Percentiles rank a stretch among this genome's conserved stretches.
Conservation (phyloP, 208 protist genomes). For the Crithidia fasciculata region DNA sequence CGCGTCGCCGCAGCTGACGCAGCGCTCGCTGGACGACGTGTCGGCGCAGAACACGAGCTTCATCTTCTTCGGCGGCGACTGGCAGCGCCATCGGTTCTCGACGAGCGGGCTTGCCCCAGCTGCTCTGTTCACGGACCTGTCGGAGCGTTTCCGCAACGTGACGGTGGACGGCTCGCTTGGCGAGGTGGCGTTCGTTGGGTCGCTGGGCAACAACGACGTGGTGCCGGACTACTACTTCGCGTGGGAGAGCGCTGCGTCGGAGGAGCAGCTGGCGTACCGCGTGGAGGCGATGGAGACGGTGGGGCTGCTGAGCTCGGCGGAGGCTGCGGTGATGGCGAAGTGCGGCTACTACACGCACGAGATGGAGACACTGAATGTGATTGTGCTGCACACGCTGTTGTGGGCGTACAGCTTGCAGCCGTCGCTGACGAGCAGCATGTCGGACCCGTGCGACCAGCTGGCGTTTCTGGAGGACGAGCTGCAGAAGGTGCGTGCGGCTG, state of each 20-base stretch:
- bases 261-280: conserved; percentile 32
- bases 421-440: conserved; percentile 36
- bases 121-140: conserved; percentile 23
- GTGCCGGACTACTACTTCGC: conserved; percentile 73
- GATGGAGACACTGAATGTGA: conserved; percentile 37
- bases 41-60: conserved; percentile 34
- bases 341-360: conserved; percentile 74
- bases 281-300: conserved; percentile 31
- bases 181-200: conserved; percentile 31
- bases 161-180: conserved; percentile 27
- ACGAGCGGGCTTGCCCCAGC: conserved; percentile 21
- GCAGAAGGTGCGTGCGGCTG: conserved; percentile 29
- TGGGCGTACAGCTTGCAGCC: conserved; percentile 54
- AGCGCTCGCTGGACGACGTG: conserved; percentile 48
- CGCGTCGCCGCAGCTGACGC: conserved; percentile 51
- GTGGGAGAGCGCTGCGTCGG: conserved; percentile 25
- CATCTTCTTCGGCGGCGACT: conserved; percentile 64
- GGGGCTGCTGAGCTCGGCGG: conserved; percentile 38
- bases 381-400: conserved; percentile 79
- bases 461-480: conserved; percentile 59
- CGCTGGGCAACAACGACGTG: conserved; percentile 84
- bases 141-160: conserved; percentile 14
- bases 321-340: conserved; percentile 42
- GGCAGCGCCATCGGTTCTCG: conserved; percentile 66
- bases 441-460: conserved; percentile 82